Evolutionary conservation across 192 early-diverging fungal species (phyloP), one percentile per base, ranked within the genome.

Genomic region (Pilobolus umbonatus): DNA sequence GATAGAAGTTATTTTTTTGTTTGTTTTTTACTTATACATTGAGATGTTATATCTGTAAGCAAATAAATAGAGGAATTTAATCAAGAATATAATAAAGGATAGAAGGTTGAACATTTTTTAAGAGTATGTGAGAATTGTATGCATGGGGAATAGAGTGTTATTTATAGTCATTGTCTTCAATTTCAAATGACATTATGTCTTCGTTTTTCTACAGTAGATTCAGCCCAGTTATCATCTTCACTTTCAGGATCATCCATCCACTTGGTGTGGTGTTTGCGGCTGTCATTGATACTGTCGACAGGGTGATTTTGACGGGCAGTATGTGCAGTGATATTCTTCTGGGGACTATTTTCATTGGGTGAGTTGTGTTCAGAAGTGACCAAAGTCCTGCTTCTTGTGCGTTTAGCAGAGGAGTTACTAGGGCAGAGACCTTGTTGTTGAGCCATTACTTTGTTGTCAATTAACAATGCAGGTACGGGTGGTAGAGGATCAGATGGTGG

Each of bases 231-330:
- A 29, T 34, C 44, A 24, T 40, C 49, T 30, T 51, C 48, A 15
- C 38, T 43, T 22, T 50, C 60, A 14, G 60, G 60, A 52, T 61
- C 60, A 31, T 61, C 60, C 60, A 61, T 61, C 60, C 60, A 61
- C 14, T 61, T 61, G 17, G 60, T 61, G 24, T 32, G 21, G 12
- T 54, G 52, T 24, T 15, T 10, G 14, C 19, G 9, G 21, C 30
- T 31, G 8, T 21, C 5, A 25, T 54, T 21, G 14, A 12, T 54
- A 15, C 12, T 42, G 15, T 17, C 14, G 14, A 42, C 5, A 8
- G 50, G 50, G 17, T 38, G 11, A 36, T 54, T 31, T 34, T 54
- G 35, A 22, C 52, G 52, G 24, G 52, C 19, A 15, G 52, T 11
- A 6, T 52, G 32, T 52, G 19, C 22, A 52, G 35, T 11, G 50